Percentiles rank a stretch among this genome's conserved stretches.
phyloP scores from a whole-genome alignment of 2,329 filamentous ascomycete genomes.

The Nannizzia gypsea region DNA sequence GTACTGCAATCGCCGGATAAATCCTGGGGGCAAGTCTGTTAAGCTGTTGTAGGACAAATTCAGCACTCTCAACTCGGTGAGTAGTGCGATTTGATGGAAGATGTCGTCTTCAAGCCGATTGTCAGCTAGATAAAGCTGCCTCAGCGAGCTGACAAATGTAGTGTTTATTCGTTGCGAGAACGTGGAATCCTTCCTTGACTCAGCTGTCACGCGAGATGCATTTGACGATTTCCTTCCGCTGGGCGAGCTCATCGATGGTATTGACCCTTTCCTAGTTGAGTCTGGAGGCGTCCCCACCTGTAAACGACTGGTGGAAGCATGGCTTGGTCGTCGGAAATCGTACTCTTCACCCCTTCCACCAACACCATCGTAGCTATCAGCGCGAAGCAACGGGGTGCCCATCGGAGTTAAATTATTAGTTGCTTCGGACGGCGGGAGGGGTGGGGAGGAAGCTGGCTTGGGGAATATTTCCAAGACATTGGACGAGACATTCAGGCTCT shows the following conservation, averaged over 20 bases:
- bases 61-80: constrained; percentile 73
- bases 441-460: constrained; percentile 58
- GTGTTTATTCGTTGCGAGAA: constrained; percentile 66
- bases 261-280: constrained; percentile 62
- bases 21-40: constrained; percentile 79
- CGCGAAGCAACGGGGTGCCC: constrained; percentile 38
- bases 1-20: constrained; percentile 79
- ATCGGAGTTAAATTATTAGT: constrained; percentile 8
- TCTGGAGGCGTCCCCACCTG: constrained; percentile 63
- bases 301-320: constrained; percentile 63
- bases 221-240: constrained; percentile 77
- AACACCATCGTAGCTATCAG: constrained; percentile 68
- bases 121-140: constrained; percentile 78
- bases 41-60: constrained; percentile 94
- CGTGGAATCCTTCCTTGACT: constrained; percentile 73
- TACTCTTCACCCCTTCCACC: constrained; percentile 49
- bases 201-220: constrained; percentile 54
- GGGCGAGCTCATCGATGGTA: constrained; percentile 68
- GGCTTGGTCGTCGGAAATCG: constrained; percentile 63
- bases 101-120: constrained; percentile 91
- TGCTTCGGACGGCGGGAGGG: constrained; percentile 40
- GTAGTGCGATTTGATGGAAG: constrained; percentile 75
- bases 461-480: constrained; percentile 87
- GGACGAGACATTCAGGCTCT: constrained; percentile 88
- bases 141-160: constrained; percentile 78